Conservation (phyloP, 2,329 filamentous ascomycete genomes). For the Aurifilum marmelostoma region DNA sequence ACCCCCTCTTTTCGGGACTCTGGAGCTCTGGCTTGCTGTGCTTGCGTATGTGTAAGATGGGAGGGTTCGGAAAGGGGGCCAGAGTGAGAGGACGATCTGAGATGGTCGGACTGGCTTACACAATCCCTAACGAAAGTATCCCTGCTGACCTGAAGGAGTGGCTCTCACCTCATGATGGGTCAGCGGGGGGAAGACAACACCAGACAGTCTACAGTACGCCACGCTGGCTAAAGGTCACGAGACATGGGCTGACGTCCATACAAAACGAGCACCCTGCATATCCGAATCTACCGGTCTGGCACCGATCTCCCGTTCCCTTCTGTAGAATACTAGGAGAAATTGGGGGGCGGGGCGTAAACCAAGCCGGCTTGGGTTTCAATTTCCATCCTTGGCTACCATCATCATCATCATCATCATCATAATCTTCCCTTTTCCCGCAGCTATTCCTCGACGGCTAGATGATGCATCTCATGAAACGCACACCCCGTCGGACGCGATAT, state of each 20-base stretch:
- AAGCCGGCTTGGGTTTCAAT: background rate
- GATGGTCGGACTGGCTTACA: background rate
- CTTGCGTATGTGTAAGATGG: background rate
- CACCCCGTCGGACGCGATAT: background rate
- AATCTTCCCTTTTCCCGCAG: background rate
- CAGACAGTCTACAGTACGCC: background rate
- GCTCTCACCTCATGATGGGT: conserved; percentile 1
- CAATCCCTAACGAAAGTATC: background rate
- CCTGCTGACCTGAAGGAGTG: conserved; percentile 5
- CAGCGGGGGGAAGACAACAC: background rate
- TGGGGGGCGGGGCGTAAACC: background rate
- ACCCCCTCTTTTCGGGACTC: too few species aligned
- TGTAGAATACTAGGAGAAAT: background rate
- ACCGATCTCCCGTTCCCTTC: background rate
- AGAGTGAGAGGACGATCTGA: background rate
- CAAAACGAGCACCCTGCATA: background rate
- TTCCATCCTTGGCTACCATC: background rate
- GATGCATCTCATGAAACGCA: background rate
- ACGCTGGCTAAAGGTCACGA: conserved; percentile 5
- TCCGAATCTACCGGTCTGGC: background rate
- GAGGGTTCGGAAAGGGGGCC: too few species aligned
- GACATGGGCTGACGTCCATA: background rate
- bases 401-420: background rate
- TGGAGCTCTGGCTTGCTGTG: too few species aligned
- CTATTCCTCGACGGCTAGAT: background rate